These are phyloP conservation scores for Candida alai DNA, from an alignment of 805 yeast genomes.

Conservation along the genomic window DNA sequence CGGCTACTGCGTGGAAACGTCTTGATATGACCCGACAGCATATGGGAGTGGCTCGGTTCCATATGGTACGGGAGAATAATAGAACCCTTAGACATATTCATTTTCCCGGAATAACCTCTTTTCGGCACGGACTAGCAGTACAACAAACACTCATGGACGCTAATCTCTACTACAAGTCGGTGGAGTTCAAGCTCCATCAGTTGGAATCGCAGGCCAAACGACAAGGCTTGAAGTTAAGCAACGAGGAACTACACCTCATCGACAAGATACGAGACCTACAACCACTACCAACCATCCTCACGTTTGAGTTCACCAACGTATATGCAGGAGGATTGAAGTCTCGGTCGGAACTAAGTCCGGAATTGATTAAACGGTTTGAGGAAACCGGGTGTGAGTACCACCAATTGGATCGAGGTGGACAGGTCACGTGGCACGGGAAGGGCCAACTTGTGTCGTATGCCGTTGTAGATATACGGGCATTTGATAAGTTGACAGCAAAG, in stretches of 20 bases:
- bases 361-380: constrained; percentile 24
- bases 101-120: constrained; percentile 38
- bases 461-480: constrained; percentile 57
- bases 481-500: constrained; percentile 49
- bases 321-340: constrained; percentile 92
- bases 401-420: constrained; percentile 92
- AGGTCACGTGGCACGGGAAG: constrained; percentile 93
- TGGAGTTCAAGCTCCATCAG: constrained; percentile 45
- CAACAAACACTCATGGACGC: constrained; percentile 57
- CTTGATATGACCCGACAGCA: too few relatives aligned
- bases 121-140: constrained; percentile 47
- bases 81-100: constrained; percentile 38
- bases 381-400: constrained; percentile 52
- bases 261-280: constrained; percentile 35
- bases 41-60: neutral
- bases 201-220: constrained; percentile 27
- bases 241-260: constrained; percentile 45
- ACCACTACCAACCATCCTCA: constrained; percentile 65
- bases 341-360: constrained; percentile 39
- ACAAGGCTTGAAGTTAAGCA: constrained; percentile 41
- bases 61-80: constrained; percentile 21
- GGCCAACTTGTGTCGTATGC: constrained; percentile 91
- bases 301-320: constrained; percentile 82
- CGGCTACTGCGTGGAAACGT: too few relatives aligned
- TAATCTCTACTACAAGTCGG: constrained; percentile 52